Percentiles rank a stretch among this genome's conserved stretches.
These are phyloP conservation scores for Termitomyces heimii DNA, from an alignment of 768 basidiomycete genomes.

Conservation along the genomic window DNA sequence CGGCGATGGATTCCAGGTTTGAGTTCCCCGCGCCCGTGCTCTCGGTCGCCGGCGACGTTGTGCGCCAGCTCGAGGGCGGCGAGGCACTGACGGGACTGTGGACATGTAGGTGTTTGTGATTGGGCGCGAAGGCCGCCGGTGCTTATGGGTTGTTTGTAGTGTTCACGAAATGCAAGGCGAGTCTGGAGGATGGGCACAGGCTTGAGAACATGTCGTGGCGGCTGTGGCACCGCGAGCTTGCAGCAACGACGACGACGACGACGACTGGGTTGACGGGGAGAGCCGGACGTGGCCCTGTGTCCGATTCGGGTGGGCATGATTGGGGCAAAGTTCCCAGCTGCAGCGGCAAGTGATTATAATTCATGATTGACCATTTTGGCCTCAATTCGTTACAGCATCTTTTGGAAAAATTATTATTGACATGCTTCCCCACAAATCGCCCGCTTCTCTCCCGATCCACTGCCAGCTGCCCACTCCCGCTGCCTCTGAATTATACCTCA, in stretches of 20 bases:
- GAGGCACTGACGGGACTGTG: slow-evolving; percentile 65
- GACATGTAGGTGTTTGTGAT: slow-evolving; percentile 41
- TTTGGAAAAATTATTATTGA: slow-evolving; percentile 43
- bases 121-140: background rate
- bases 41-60: slow-evolving; percentile 56
- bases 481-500: slow-evolving; percentile 8
- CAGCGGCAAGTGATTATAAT: no score
- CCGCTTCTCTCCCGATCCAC: background rate
- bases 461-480: slow-evolving; percentile 11
- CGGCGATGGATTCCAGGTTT: slow-evolving; percentile 14
- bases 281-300: no score
- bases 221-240: slow-evolving; percentile 68
- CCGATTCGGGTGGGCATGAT: no score
- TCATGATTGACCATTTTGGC: no score
- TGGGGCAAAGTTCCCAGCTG: no score
- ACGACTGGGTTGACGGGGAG: no score
- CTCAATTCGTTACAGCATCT: no score
- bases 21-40: slow-evolving; percentile 62
- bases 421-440: slow-evolving; percentile 40
- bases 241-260: slow-evolving; percentile 10
- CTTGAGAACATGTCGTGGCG: slow-evolving; percentile 90
- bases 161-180: slow-evolving; percentile 79
- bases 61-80: slow-evolving; percentile 61
- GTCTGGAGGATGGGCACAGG: slow-evolving; percentile 71
- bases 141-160: slow-evolving; percentile 47